Base-by-base conservation (phyloP, 75 land plant genomes). In the Cunninghamia lanceolata region DNA sequence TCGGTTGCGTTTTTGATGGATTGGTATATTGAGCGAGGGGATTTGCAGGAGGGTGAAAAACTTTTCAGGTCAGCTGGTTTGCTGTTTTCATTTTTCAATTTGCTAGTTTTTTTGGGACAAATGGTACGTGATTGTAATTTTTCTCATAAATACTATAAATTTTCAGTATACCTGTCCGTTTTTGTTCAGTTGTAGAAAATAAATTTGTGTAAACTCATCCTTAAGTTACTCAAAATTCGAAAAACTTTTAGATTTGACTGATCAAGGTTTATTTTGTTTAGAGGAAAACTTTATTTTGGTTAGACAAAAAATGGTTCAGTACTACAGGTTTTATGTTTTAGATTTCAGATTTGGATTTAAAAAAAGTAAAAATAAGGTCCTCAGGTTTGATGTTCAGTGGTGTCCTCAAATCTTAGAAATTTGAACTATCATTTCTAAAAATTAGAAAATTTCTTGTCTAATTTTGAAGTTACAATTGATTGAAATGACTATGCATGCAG, bases 1-100 rank as follows among this genome's bases (percentile, higher is more conserved):
- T 86, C 85, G 15, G 91, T 91, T 87, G 91, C 92, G 52, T 83
- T 84, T 75, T 78, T 95, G 85, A 63, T 95, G 8, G 83, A 47
- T 32, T 90, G 83, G 2, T 82, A 91, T 0, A 86, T 84, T 39
- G 74, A 84, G 47, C 46, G 86, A 42, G 90, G 84, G 7, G 16
- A 83, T 43, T 53, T 83, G 54, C 39, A 50, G 39, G 84, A 53
- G 63, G 66, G 40, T 1, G 63, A 83, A 59, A 83, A 53, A 28
- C 28, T 14, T 17, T 83, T 52, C 15, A 35, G 84, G 54, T 83
- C 84, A 34, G 75, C 36, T 34, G 75, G 75, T 32, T 71, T 71
- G 15, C 15, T 71, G 36, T 71, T 71, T 71, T 34, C 14, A 4
- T 63, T 63, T 63, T 25, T 25, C 28, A 63, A 6, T 63, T 63